These are phyloP conservation scores for Hypoxylon rickii DNA, from an alignment of 495 filamentous ascomycete species.

Conservation along the genomic window DNA sequence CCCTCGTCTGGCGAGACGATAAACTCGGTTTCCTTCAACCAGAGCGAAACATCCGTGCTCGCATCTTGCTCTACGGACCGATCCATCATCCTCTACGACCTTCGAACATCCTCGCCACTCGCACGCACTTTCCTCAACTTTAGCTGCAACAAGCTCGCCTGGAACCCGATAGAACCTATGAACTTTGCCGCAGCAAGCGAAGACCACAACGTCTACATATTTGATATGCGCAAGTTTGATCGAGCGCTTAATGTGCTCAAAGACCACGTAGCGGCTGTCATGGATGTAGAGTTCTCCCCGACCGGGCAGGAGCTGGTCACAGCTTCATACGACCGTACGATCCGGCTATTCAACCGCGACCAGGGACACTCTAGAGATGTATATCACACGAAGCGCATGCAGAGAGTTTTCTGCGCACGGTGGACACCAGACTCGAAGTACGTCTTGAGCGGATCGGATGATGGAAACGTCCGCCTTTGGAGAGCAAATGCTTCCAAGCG, in stretches of 20 bases:
- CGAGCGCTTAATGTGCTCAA: constrained; percentile 90
- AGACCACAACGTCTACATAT: constrained; percentile 66
- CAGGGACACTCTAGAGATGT: constrained; percentile 87
- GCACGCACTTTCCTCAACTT: constrained; percentile 78
- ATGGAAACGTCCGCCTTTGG: constrained; percentile 94
- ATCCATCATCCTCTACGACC: constrained; percentile 79
- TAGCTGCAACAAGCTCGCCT: constrained; percentile 81
- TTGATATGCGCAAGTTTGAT: constrained; percentile 84
- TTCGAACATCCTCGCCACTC: constrained; percentile 84
- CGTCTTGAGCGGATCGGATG: constrained; percentile 72
- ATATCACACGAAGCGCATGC: constrained; percentile 98
- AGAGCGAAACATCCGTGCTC: constrained; percentile 87
- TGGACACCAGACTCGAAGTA: constrained; percentile 91
- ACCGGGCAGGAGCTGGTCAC: constrained; percentile 93
- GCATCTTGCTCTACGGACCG: constrained; percentile 83
- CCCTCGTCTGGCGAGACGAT: constrained; percentile 91
- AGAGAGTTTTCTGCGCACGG: constrained; percentile 83
- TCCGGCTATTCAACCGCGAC: constrained; percentile 74
- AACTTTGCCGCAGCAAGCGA: constrained; percentile 83
- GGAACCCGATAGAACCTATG: constrained; percentile 97
- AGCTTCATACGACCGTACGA: constrained; percentile 75
- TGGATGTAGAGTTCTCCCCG: constrained; percentile 94
- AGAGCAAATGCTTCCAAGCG: constrained; percentile 83
- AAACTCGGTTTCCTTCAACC: constrained; percentile 86
- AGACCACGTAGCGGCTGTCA: constrained; percentile 94